phyloP scores from a whole-genome alignment of 768 basidiomycete genomes.

The Mycena pura region DNA sequence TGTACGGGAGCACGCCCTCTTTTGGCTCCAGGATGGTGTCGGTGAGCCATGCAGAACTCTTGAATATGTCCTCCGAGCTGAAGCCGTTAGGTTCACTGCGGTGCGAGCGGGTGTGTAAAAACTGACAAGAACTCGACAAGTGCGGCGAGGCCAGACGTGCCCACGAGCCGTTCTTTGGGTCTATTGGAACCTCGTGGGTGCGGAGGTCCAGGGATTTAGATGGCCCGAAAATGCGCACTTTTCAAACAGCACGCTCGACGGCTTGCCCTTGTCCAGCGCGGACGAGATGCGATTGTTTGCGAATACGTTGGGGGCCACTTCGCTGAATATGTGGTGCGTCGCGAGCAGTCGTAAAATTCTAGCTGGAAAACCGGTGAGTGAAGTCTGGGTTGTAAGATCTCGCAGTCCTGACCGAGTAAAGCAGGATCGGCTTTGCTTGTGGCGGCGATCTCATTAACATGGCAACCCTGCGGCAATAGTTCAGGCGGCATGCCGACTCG shows the following conservation, averaged over 20 bases:
- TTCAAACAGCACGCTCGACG: not conserved
- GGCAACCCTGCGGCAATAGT: conserved; percentile 18
- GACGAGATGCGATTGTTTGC: not conserved
- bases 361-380: conserved; percentile 8
- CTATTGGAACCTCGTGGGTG: conserved; percentile 27
- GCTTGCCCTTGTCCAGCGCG: not conserved
- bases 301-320: not conserved
- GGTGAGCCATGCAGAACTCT: not conserved
- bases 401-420: conserved; percentile 32
- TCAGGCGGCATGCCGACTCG: not conserved
- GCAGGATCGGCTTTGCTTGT: conserved; percentile 23
- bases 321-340: conserved; percentile 33
- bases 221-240: not conserved
- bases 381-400: not conserved
- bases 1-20: not conserved
- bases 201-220: conserved; percentile 13
- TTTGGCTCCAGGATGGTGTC: no score
- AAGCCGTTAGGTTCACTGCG: no score
- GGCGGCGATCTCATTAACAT: conserved; percentile 34
- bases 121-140: conserved; percentile 8
- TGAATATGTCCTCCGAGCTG: conserved; percentile 12
- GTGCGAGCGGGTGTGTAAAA: not conserved
- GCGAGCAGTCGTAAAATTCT: conserved; percentile 34
- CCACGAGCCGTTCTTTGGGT: not conserved
- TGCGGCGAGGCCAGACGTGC: conserved; percentile 1